Conservation (phyloP, 1,139 yeast species). For the Yamadazyma dushanensis region DNA sequence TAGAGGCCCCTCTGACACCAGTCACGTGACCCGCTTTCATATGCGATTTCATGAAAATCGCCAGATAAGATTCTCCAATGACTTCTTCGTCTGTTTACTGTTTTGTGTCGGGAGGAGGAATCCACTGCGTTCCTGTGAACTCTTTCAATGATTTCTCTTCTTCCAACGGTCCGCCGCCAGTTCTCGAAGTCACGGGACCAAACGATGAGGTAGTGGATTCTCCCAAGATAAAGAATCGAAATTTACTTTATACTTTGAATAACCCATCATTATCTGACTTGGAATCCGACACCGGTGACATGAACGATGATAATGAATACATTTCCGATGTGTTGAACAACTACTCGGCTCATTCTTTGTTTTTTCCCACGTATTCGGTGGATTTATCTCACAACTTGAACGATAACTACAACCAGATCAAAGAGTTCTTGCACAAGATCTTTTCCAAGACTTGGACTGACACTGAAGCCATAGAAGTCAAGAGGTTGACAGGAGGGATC, state of each 20-base stretch:
- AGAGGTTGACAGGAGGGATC: slow-evolving; percentile 71
- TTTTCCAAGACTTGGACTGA: slow-evolving; percentile 36
- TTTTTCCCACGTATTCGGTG: slow-evolving; percentile 38
- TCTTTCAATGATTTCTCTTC: slow-evolving; percentile 21
- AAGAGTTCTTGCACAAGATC: slow-evolving; percentile 31
- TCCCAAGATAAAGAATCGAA: slow-evolving; percentile 32
- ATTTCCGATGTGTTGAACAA: slow-evolving; percentile 24
- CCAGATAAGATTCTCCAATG: neutral
- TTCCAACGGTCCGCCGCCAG: slow-evolving; percentile 9
- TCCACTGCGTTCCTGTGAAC: slow-evolving; percentile 40
- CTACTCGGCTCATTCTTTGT: slow-evolving; percentile 37
- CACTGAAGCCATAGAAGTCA: slow-evolving; percentile 25
- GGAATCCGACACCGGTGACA: slow-evolving; percentile 28
- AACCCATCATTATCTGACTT: slow-evolving; percentile 45
- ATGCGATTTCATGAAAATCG: slow-evolving; percentile 2
- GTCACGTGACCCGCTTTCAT: slow-evolving; percentile 6
- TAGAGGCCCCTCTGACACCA: too few species aligned
- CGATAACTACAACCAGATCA: slow-evolving; percentile 32
- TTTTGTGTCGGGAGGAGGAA: slow-evolving; percentile 37
- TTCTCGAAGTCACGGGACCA: slow-evolving; percentile 1
- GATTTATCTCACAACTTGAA: slow-evolving; percentile 33
- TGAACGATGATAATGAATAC: slow-evolving; percentile 10
- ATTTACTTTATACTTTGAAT: slow-evolving; percentile 41
- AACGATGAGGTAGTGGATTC: slow-evolving; percentile 2
- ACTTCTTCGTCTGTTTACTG: slow-evolving; percentile 35